These are phyloP conservation scores for Hansenula sp. DNA, from an alignment of 1,139 yeast genomes.

Conservation along the genomic window DNA sequence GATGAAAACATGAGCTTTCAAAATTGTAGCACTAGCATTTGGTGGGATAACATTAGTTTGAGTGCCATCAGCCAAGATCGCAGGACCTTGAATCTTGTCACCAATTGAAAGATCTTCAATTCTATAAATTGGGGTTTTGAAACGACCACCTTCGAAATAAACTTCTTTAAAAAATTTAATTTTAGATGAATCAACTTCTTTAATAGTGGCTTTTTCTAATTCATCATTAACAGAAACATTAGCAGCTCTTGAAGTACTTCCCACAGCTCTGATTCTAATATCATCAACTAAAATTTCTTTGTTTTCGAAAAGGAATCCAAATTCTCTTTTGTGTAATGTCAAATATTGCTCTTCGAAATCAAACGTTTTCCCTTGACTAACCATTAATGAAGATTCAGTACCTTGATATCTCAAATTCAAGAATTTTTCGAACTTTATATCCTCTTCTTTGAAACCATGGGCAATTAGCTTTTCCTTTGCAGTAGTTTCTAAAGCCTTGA, in stretches of 20 bases:
- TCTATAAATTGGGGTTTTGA: slow-evolving; percentile 46
- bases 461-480: slow-evolving; percentile 29
- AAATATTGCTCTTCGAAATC: slow-evolving; percentile 38
- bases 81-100: slow-evolving; percentile 63
- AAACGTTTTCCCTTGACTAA: slow-evolving; percentile 33
- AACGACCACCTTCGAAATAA: slow-evolving; percentile 48
- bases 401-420: slow-evolving; percentile 82
- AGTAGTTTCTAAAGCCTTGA: slow-evolving; percentile 24
- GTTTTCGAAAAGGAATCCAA: slow-evolving; percentile 59
- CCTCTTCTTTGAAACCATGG: slow-evolving; percentile 43
- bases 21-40: slow-evolving; percentile 55
- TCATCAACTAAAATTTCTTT: slow-evolving; percentile 75
- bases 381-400: slow-evolving; percentile 81
- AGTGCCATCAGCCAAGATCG: slow-evolving; percentile 79
- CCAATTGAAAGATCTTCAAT: slow-evolving; percentile 53
- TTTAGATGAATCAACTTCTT: slow-evolving; percentile 20
- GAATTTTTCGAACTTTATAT: slow-evolving; percentile 51
- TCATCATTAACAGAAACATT: slow-evolving; percentile 36
- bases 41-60: slow-evolving; percentile 86
- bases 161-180: slow-evolving; percentile 31
- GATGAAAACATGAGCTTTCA: slow-evolving; percentile 57
- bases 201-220: slow-evolving; percentile 15
- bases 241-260: slow-evolving; percentile 34
- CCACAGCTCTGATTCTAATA: slow-evolving; percentile 68
- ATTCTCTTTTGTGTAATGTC: slow-evolving; percentile 56